Conservation (phyloP, 345 rosid species). For the Barbarea vulgaris region DNA sequence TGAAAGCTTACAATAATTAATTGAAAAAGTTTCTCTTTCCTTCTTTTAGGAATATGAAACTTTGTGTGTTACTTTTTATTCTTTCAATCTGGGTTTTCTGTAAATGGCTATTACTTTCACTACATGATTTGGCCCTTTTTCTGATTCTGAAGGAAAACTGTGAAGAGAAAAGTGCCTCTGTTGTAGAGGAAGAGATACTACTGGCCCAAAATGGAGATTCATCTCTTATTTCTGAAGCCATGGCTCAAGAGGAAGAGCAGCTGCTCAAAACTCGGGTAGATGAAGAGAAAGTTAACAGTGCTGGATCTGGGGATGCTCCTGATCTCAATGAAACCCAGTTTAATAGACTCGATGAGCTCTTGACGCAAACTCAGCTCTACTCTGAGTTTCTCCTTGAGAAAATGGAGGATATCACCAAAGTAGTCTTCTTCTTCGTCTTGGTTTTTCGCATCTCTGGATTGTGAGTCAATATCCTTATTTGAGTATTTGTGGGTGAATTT, state of each 20-base stretch:
- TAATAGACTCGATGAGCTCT: constrained; percentile 76
- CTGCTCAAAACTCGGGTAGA: constrained; percentile 55
- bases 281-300: constrained; percentile 43
- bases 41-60: not conserved
- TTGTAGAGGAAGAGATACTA: constrained; percentile 48
- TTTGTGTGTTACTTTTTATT: constrained; percentile 12
- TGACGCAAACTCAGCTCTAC: constrained; percentile 80
- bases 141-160: constrained; percentile 42
- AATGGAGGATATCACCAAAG: constrained; percentile 80
- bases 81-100: not conserved
- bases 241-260: constrained; percentile 73
- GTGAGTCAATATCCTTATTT: constrained; percentile 21
- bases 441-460: constrained; percentile 17
- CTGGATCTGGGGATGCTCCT: constrained; percentile 41
- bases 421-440: constrained; percentile 39
- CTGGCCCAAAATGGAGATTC: constrained; percentile 57
- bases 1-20: not conserved
- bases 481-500: constrained; percentile 21
- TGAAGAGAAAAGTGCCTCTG: constrained; percentile 30
- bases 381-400: constrained; percentile 85
- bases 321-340: constrained; percentile 59
- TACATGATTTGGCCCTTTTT: constrained; percentile 9
- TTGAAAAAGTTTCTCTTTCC: constrained; percentile 2
- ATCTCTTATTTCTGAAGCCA: constrained; percentile 51
- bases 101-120: not conserved